Evolutionary conservation across 208 protist genomes (phyloP), one percentile per base, ranked within the genome.

Genomic region (Leishmania aethiopica): DNA sequence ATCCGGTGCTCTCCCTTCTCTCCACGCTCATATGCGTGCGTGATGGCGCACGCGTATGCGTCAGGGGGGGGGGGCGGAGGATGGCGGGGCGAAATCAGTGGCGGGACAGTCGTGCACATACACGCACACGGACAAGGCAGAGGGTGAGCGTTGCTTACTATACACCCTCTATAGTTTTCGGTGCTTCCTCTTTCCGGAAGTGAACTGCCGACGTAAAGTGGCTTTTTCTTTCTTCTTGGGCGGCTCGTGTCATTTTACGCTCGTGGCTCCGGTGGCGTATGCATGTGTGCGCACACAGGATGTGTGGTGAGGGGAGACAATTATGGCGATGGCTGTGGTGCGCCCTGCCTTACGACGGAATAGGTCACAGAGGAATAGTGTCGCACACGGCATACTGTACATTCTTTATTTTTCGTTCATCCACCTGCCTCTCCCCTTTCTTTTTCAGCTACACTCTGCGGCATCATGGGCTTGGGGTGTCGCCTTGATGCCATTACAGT

Each of bases 341-440:
- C 59, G 28, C 59, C 11, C 15, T 64, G 28, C n/a, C 28, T 64
- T 11, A 32, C 59, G n/a, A 64, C 2, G 10, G 28, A 28, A 32
- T 64, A 64, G n/a, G 0, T 32, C 59, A 64, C n/a, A 15, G 28
- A 32, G 59, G 11, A 28, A 3, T 28, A 6, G 59, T 25, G 59
- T 64, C n/a, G 59, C 59, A 32, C 59, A 11, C 22, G 10, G 28
- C 59, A 5, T 72, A 53, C 79, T 69, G 60, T 76, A 4, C 25
- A 35, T 71, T 60, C 10, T 71, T 71, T n/a, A 51, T 59, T 78
- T 60, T 74, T 74, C 53, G n/a, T 55, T 72, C 59, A 32, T 32
- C 28, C 79, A 22, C 73, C 37, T 75, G 28, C 25, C 71, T 32
- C 15, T 32, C 25, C 17, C 17, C 3, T 45, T 64, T 69, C 51